These are phyloP conservation scores for Gossypium laxum DNA, from an alignment of 441 rosid genomes.

Conservation along the genomic window DNA sequence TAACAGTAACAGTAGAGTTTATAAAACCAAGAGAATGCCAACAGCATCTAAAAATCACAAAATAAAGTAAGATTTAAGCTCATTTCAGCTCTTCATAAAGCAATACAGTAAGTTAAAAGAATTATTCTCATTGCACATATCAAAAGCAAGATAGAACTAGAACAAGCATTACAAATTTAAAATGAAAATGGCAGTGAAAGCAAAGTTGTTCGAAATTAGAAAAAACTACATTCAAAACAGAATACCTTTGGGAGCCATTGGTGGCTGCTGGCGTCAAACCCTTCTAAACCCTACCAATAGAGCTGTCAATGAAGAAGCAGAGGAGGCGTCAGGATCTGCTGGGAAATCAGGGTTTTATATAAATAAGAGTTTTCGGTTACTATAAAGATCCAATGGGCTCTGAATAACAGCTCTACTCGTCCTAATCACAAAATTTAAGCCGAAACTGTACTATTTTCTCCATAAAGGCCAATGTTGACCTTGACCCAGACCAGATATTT, in stretches of 20 bases:
- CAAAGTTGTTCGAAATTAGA: neutral
- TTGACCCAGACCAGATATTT: neutral
- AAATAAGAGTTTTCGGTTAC: too few relatives aligned
- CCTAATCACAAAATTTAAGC: neutral
- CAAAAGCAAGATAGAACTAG: neutral
- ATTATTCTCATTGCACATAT: neutral
- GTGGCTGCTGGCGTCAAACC: constrained; percentile 9
- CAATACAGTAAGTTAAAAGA: neutral
- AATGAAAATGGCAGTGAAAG: neutral
- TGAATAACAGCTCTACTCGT: neutral
- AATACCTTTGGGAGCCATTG: constrained; percentile 47
- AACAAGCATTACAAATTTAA: neutral
- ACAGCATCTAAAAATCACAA: neutral
- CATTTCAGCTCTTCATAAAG: neutral
- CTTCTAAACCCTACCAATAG: constrained; percentile 1
- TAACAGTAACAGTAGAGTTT: neutral
- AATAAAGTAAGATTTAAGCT: neutral
- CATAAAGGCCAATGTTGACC: neutral
- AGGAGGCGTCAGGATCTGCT: constrained; percentile 23
- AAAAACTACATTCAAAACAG: neutral
- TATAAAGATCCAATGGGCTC: neutral
- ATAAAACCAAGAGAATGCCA: neutral
- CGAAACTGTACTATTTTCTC: neutral
- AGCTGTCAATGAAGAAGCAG: constrained; percentile 18
- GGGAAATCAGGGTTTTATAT: constrained; percentile 21